A percentile compares a stretch with the other conserved stretches of the same genome.
These are phyloP conservation scores for Candida rishiriensis DNA, from an alignment of 805 yeast genomes.

Conservation along the genomic window DNA sequence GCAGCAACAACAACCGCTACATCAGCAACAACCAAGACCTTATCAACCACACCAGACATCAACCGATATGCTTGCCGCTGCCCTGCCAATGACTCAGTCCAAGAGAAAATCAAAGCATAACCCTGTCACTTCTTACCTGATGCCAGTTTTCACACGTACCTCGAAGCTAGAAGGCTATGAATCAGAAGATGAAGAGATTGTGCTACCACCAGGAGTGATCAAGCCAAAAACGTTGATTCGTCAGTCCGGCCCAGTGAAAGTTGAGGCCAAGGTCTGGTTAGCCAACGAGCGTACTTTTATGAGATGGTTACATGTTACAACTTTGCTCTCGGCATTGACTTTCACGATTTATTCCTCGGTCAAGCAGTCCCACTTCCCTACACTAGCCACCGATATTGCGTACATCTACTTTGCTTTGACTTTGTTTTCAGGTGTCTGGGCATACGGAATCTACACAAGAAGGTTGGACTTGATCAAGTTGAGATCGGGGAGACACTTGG, in stretches of 20 bases:
- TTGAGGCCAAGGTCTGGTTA: slow-evolving; percentile 97
- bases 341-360: slow-evolving; percentile 80
- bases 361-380: slow-evolving; percentile 56
- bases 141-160: slow-evolving; percentile 29
- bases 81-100: slow-evolving; percentile 4
- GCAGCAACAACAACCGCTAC: neutral
- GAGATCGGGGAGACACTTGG: slow-evolving; percentile 84
- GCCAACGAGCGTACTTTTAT: slow-evolving; percentile 97
- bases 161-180: slow-evolving; percentile 42
- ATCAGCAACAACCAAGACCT: neutral
- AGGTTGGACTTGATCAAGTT: slow-evolving; percentile 70
- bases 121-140: slow-evolving; percentile 15
- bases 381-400: slow-evolving; percentile 65
- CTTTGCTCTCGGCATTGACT: slow-evolving; percentile 78
- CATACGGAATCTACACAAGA: slow-evolving; percentile 67
- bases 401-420: slow-evolving; percentile 78
- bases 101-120: slow-evolving; percentile 14
- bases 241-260: slow-evolving; percentile 87
- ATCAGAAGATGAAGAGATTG: slow-evolving; percentile 84
- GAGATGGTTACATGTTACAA: slow-evolving; percentile 89
- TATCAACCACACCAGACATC: slow-evolving; percentile 4
- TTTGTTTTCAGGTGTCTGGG: slow-evolving; percentile 84
- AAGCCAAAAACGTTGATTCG: slow-evolving; percentile 77
- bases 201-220: slow-evolving; percentile 82
- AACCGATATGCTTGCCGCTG: slow-evolving; percentile 1